phyloP scores from a whole-genome alignment of 257 asterid species.

The Penstemon barbatus region DNA sequence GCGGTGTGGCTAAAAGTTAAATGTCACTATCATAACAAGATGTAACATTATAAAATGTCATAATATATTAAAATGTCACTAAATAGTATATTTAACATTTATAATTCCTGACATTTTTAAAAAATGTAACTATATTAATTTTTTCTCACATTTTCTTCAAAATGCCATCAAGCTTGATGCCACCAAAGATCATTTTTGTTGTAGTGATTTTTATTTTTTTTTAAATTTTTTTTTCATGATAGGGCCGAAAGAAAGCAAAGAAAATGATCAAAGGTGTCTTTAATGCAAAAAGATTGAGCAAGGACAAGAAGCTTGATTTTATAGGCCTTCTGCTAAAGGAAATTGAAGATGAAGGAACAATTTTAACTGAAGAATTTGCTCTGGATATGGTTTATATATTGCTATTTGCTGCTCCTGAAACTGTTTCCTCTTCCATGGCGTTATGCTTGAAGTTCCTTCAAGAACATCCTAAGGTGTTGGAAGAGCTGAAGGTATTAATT shows the following conservation, averaged over 20 bases:
- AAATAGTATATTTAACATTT: too few species aligned
- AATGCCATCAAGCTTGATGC: too few species aligned
- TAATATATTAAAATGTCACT: too few species aligned
- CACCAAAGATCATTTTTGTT: too few species aligned
- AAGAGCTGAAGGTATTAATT: slow-evolving; percentile 36
- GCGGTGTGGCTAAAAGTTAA: too few species aligned
- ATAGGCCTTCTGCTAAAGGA: slow-evolving; percentile 51
- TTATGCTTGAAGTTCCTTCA: slow-evolving; percentile 39
- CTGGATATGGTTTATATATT: slow-evolving; percentile 54
- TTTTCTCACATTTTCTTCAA: too few species aligned
- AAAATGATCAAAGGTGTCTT: slow-evolving; percentile 45
- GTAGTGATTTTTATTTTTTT: neutral
- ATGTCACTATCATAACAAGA: too few species aligned
- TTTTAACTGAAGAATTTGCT: slow-evolving; percentile 53
- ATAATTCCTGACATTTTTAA: too few species aligned
- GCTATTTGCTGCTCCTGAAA: slow-evolving; percentile 57
- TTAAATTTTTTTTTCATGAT: neutral
- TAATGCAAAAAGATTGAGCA: slow-evolving; percentile 46
- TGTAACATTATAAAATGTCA: too few species aligned
- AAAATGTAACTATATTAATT: too few species aligned
- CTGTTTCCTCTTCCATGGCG: slow-evolving; percentile 51
- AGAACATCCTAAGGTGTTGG: slow-evolving; percentile 44
- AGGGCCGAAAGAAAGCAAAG: slow-evolving; percentile 61
- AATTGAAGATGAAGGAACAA: slow-evolving; percentile 39
- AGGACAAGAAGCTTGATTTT: slow-evolving; percentile 41